These are phyloP conservation scores for Cyberlindnera xylosilytica DNA, from an alignment of 805 yeast species.

Conservation along the genomic window DNA sequence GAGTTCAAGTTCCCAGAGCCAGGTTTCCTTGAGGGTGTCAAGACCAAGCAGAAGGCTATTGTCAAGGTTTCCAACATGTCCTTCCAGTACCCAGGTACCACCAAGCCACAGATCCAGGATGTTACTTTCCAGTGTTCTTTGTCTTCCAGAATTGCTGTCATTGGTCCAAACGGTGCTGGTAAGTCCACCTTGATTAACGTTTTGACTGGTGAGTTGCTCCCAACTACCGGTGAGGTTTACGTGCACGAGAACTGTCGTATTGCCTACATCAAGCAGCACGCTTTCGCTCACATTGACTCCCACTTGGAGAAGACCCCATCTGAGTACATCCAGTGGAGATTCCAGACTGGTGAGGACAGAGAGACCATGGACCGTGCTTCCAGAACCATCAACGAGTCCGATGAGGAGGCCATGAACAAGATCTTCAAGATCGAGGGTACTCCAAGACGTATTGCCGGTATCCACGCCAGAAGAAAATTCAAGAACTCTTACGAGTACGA, in stretches of 20 bases:
- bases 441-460: constrained; percentile 94
- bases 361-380: constrained; percentile 99
- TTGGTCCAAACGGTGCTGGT: constrained; percentile 99
- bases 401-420: constrained; percentile 98
- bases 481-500: constrained; percentile 99
- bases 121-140: constrained; percentile 98
- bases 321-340: constrained; percentile 99
- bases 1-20: constrained; percentile 99
- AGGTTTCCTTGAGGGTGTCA: constrained; percentile 99
- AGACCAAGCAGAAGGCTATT: constrained; percentile 99
- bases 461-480: constrained; percentile 98
- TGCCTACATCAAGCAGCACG: constrained; percentile 99
- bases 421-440: constrained; percentile 99
- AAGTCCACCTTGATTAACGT: constrained; percentile 98
- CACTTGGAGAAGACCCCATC: constrained; percentile 99
- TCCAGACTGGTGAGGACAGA: constrained; percentile 99
- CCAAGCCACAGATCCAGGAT: constrained; percentile 89
- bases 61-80: constrained; percentile 96
- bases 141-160: constrained; percentile 99
- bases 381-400: constrained; percentile 95
- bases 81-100: constrained; percentile 99
- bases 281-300: constrained; percentile 98
- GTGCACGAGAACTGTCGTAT: constrained; percentile 99
- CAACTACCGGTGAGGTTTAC: constrained; percentile 98
- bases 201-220: constrained; percentile 98